phyloP scores from a whole-genome alignment of 176 grass and related monocot genomes.

The Carex kokanica region DNA sequence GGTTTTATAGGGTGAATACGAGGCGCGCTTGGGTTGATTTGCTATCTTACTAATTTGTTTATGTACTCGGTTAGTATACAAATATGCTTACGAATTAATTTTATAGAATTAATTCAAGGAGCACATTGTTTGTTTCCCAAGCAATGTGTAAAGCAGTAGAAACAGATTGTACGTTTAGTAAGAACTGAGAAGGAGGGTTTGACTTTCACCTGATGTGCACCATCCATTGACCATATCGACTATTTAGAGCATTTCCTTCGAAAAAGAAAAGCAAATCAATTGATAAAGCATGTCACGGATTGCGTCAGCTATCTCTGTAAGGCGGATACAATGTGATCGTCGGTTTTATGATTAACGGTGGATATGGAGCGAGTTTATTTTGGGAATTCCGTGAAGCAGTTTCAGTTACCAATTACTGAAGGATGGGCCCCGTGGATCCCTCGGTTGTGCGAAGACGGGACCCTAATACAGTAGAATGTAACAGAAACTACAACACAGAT shows the following conservation, averaged over 20 bases:
- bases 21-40: background rate
- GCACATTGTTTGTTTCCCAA: too few relatives aligned
- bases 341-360: background rate
- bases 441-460: background rate
- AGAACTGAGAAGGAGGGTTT: background rate
- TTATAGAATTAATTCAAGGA: background rate
- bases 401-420: background rate
- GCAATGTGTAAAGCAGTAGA: background rate
- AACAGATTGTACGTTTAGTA: background rate
- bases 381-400: background rate
- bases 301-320: background rate
- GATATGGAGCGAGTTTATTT: background rate
- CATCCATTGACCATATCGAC: background rate
- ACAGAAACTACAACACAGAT: background rate
- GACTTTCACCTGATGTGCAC: background rate
- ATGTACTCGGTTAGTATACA: background rate
- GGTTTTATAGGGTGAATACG: background rate
- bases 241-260: background rate
- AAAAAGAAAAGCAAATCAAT: background rate
- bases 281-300: slow-evolving; percentile 3
- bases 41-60: background rate
- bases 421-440: background rate
- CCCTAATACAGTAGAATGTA: background rate
- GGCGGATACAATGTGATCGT: background rate
- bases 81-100: background rate